Conservation (phyloP, 768 basidiomycete genomes). For the Kondoa malvinella region DNA sequence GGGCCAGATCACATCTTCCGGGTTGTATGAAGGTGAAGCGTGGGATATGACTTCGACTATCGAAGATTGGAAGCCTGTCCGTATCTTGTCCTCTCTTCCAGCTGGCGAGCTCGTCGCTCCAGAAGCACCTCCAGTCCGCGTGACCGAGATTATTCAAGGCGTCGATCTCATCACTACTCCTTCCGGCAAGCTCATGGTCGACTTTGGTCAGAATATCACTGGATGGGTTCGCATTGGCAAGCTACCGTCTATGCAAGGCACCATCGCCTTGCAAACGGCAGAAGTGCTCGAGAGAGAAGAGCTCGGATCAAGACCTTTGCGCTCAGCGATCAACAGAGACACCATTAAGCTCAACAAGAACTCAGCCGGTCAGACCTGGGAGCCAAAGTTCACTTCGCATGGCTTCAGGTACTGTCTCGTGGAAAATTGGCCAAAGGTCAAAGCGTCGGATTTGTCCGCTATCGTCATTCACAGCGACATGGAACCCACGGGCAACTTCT, state of each 20-base stretch:
- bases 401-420: conserved; percentile 26
- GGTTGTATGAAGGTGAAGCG: conserved; percentile 28
- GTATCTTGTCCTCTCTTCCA: conserved; percentile 18
- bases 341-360: conserved; percentile 20
- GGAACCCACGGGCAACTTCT: no score
- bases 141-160: conserved; percentile 17
- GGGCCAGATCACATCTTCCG: conserved; percentile 17
- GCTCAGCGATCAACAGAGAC: conserved; percentile 22
- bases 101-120: conserved; percentile 18
- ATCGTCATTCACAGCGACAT: no score
- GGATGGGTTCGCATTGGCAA: conserved; percentile 26
- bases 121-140: conserved; percentile 27
- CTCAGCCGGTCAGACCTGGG: conserved; percentile 23
- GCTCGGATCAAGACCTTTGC: conserved; percentile 27
- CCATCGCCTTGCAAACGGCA: conserved; percentile 25
- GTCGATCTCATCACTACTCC: conserved; percentile 27
- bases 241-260: conserved; percentile 2
- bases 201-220: conserved; percentile 31
- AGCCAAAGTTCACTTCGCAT: conserved; percentile 30
- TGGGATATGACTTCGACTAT: conserved; percentile 18
- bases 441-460: no score
- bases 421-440: no score
- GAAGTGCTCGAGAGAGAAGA: conserved; percentile 31
- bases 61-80: conserved; percentile 10
- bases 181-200: conserved; percentile 27